These are phyloP conservation scores for Hypoxylon sp. DNA, from an alignment of 2,329 filamentous ascomycete genomes.

Conservation along the genomic window DNA sequence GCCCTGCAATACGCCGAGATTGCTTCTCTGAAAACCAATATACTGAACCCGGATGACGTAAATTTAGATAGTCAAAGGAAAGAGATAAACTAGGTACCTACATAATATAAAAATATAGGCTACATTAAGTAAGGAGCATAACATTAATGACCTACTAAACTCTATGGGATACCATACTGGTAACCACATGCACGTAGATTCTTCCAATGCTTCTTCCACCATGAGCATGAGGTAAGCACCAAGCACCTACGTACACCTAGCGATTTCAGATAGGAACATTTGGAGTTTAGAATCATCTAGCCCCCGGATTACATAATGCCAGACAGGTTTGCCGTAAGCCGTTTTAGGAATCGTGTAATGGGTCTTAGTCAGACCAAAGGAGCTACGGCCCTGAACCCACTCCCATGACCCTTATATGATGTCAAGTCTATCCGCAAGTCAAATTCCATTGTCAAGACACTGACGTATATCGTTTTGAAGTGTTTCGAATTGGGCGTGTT, in stretches of 20 bases:
- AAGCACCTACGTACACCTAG: neutral
- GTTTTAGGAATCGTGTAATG: conserved; percentile 22
- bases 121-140: too few relatives aligned
- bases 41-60: conserved; percentile 31
- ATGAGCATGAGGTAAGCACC: neutral
- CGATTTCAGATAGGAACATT: conserved; percentile 1
- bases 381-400: conserved; percentile 16
- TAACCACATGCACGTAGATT: neutral
- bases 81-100: neutral
- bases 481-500: conserved; percentile 5
- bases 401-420: conserved; percentile 33
- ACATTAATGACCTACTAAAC: too few relatives aligned
- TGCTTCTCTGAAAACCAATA: conserved; percentile 29
- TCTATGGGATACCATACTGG: neutral
- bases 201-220: neutral
- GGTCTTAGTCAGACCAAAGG: conserved; percentile 14
- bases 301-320: conserved; percentile 21
- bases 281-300: neutral
- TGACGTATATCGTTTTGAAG: conserved; percentile 11
- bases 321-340: conserved; percentile 11
- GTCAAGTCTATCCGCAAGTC: conserved; percentile 30
- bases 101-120: neutral
- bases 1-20: conserved; percentile 37
- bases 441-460: conserved; percentile 10
- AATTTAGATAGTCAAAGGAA: neutral